Base-by-base conservation (phyloP, 257 asterid species). In the Lithospermum erythrorhizon region DNA sequence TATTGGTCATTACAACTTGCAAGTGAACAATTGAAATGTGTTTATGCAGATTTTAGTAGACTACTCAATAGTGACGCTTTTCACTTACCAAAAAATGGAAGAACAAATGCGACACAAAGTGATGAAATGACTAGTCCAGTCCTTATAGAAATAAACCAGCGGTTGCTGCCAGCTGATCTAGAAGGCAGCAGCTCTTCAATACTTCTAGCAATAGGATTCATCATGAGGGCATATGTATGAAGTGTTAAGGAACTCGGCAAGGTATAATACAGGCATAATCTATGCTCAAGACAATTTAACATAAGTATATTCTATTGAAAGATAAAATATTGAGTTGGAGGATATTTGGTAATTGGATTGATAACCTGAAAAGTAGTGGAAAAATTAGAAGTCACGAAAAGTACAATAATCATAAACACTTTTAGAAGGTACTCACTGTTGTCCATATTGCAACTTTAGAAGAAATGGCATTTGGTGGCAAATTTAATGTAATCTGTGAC, bases 281-380 rank as follows among this genome's bases (percentile, higher is more conserved):
- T 15, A 25, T 16, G 17, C 6, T 47, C 22, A n/a, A 53, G 29
- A 6, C 3, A 41, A 37, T n/a, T n/a, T n/a, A n/a, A n/a, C n/a
- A n/a, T n/a, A n/a, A n/a, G n/a, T 55, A 23, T 11, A 11, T 13
- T 58, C 5, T 35, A 56, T 20, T 15, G 18, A 59, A 58, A 49
- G 13, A 41, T 13, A 41, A 41, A 3, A 20, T 30, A 47, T 57
- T 23, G 27, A 32, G 23, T 49, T 25, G 57, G 72, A 87, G 96
- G 95, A 90, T 90, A 90, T 86, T 89, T 89, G 64, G 94, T 77
- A 60, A 89, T 75, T 45, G 95, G 96, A 77, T 65, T 83, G 66
- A 86, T 59, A 68, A 89, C 90, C 98, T 90, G 95, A 79, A 71
- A 22, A 74, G 65, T 20, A 55, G 13, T 41, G 63, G 41, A 61